Evolutionary conservation across 768 basidiomycete species (phyloP).

Genomic region (Amanita jacksonii): DNA sequence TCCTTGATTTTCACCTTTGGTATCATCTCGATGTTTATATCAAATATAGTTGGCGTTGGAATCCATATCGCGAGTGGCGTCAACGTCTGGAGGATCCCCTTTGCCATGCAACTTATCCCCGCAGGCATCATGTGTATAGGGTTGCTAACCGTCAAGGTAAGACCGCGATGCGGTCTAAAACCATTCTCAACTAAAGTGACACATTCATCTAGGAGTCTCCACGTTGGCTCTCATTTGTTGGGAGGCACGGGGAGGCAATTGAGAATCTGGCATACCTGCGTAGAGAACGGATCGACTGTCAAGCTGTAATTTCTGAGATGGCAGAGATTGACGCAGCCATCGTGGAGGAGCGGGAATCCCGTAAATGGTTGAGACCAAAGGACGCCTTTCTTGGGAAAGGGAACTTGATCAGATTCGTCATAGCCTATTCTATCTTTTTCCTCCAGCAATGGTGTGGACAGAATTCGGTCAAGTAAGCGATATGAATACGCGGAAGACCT

Average conservation of each 20-base stretch:
- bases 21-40: neutral
- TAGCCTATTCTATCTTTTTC: conserved; percentile 72
- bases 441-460: conserved; percentile 83
- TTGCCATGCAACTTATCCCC: conserved; percentile 67
- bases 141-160: conserved; percentile 53
- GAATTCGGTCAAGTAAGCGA: conserved; percentile 59
- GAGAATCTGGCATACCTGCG: conserved; percentile 59
- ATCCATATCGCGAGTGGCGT: conserved; percentile 37
- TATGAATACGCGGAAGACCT: too few relatives aligned
- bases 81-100: conserved; percentile 61
- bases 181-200: neutral
- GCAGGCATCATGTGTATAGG: conserved; percentile 64
- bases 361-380: conserved; percentile 51
- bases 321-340: conserved; percentile 81
- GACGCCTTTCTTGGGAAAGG: conserved; percentile 78
- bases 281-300: conserved; percentile 28
- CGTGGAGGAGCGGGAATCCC: conserved; percentile 57
- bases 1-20: neutral
- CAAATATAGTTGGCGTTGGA: conserved; percentile 44
- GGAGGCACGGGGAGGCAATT: conserved; percentile 41
- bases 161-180: neutral
- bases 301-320: conserved; percentile 46
- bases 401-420: conserved; percentile 75
- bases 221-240: conserved; percentile 64
- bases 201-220: conserved; percentile 51